Evolutionary conservation across 1,284 basidiomycete species (phyloP).

Genomic region (Irpex rosettiformis): DNA sequence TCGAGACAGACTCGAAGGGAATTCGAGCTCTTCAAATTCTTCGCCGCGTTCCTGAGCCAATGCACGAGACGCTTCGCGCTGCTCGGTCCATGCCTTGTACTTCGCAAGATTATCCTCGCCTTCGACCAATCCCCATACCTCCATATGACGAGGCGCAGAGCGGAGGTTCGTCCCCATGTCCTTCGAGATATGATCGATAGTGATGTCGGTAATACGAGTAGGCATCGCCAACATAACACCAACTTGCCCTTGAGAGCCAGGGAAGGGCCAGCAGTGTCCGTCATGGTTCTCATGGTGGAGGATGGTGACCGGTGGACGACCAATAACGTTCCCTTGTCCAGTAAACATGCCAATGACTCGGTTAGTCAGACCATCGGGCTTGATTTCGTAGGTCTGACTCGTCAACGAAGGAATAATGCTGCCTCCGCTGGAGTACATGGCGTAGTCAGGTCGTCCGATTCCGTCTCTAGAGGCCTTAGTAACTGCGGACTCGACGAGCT

Average conservation of each 20-base stretch:
- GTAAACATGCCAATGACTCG: slow-evolving; percentile 53
- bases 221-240: slow-evolving; percentile 76
- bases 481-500: slow-evolving; percentile 73
- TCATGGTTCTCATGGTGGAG: slow-evolving; percentile 79
- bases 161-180: slow-evolving; percentile 77
- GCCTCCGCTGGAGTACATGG: slow-evolving; percentile 81
- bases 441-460: slow-evolving; percentile 83
- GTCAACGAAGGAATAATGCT: slow-evolving; percentile 81
- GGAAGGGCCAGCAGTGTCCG: slow-evolving; percentile 94
- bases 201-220: slow-evolving; percentile 71
- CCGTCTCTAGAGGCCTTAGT: slow-evolving; percentile 69
- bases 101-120: slow-evolving; percentile 66
- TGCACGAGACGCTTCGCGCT: slow-evolving; percentile 33
- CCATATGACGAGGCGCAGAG: slow-evolving; percentile 82
- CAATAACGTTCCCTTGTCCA: slow-evolving; percentile 57
- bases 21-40: slow-evolving; percentile 34
- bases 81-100: slow-evolving; percentile 45
- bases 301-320: slow-evolving; percentile 80
- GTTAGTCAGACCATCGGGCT: slow-evolving; percentile 40
- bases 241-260: slow-evolving; percentile 73
- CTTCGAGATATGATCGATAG: slow-evolving; percentile 83
- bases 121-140: slow-evolving; percentile 87
- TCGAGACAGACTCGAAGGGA: slow-evolving; percentile 52
- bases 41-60: slow-evolving; percentile 35
- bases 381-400: slow-evolving; percentile 69